Base-by-base conservation (phyloP, 768 basidiomycete genomes). In the Leucocoprinus leucothites region DNA sequence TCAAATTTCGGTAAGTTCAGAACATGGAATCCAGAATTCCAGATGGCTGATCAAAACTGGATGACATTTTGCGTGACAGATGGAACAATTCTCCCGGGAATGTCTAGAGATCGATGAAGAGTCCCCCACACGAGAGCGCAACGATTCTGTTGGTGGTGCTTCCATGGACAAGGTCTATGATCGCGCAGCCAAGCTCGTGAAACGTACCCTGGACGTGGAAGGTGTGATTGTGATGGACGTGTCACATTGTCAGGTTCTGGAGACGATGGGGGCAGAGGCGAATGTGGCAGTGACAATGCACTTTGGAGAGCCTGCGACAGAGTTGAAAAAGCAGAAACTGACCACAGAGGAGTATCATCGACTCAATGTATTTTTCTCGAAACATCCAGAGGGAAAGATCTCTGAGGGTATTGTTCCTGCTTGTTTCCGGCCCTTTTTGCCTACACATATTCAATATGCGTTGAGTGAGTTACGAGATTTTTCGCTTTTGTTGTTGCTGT, bases 11-110 rank as follows among this genome's bases (percentile, higher is more conserved):
- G 90, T 86, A 64, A 63, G 85, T 64, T 25, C 21, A 8, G 16
- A 11, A 34, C 4, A 9, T 18, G 28, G 31, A 6, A 22, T n/a
- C 19, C 28, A 7, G 47, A 7, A 45, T 44, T 58, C 22, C 25
- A 34, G 11, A 19, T 18, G 21, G 26, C 41, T 46, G 18, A 35
- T 16, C n/a, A n/a, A n/a, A n/a, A n/a, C n/a, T n/a, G n/a, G n/a
- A n/a, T n/a, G n/a, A 19, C 18, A 35, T 16, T 24, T 28, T 11
- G 28, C 45, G 41, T 48, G 11, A 11, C 61, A 91, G 84, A 96
- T 98, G 94, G 94, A 98, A 67, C 84, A 91, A 60, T 97, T 98
- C 66, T 95, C 91, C 49, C 84, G 95, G 19, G 94, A 98, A 68
- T 95, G 92, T 63, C 80, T 98, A 22, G 94, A 96, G 67, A 89